A percentile compares a stretch with the other conserved stretches of the same genome.
phyloP scores from a whole-genome alignment of 768 basidiomycete genomes.

The Psilocybe azurescens region DNA sequence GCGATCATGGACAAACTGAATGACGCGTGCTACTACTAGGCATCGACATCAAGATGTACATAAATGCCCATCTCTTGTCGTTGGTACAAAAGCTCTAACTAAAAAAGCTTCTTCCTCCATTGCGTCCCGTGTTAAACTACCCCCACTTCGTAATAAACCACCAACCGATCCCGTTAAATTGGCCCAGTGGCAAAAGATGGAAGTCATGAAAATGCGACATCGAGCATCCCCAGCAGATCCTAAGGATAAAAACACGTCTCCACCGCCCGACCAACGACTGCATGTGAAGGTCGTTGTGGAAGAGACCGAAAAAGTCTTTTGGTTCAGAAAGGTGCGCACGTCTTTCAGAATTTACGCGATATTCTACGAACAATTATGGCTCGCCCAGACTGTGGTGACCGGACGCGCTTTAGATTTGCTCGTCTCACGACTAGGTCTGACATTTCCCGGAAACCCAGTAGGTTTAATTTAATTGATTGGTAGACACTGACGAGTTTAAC shows the following conservation, averaged over 20 bases:
- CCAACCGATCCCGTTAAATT: slow-evolving; percentile 59
- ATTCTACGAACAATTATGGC: slow-evolving; percentile 1
- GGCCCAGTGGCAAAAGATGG: slow-evolving; percentile 59
- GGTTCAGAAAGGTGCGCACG: slow-evolving; percentile 70
- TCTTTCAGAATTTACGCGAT: not conserved
- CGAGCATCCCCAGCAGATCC: slow-evolving; percentile 67
- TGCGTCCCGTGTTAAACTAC: not conserved
- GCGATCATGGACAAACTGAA: slow-evolving; percentile 8
- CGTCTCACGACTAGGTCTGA: slow-evolving; percentile 38
- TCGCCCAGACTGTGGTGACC: slow-evolving; percentile 52
- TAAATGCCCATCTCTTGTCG: slow-evolving; percentile 44
- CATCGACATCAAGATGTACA: slow-evolving; percentile 75
- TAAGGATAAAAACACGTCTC: slow-evolving; percentile 51
- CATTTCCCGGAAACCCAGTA: slow-evolving; percentile 35
- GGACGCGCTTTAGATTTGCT: slow-evolving; percentile 70
- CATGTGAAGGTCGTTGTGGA: slow-evolving; percentile 53
- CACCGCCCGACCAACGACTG: slow-evolving; percentile 60
- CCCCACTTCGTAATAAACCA: slow-evolving; percentile 32
- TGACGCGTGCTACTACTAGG: slow-evolving; percentile 38
- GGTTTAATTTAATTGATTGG: slow-evolving; percentile 17
- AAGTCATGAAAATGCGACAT: slow-evolving; percentile 79
- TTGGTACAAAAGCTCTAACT: slow-evolving; percentile 24
- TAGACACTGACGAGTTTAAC: not conserved
- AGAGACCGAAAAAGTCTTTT: slow-evolving; percentile 54
- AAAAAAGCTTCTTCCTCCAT: slow-evolving; percentile 1